These are phyloP conservation scores for Alternaria ethzedia DNA, from an alignment of 2,329 filamentous ascomycete species.

Conservation along the genomic window DNA sequence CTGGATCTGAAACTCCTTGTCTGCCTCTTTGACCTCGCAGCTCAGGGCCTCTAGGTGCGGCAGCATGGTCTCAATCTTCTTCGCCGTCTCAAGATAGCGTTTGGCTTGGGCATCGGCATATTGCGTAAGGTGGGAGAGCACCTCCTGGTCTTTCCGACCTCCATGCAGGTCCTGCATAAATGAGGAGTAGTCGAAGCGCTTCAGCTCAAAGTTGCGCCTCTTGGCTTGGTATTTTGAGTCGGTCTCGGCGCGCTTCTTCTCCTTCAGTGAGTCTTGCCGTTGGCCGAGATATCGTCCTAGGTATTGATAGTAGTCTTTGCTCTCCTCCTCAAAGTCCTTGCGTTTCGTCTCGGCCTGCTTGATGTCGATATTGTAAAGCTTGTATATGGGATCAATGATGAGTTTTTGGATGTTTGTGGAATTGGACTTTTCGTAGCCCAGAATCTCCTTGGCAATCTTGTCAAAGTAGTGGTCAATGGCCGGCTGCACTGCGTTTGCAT, in stretches of 20 bases:
- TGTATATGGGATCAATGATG: conserved; percentile 91
- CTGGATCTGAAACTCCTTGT: conserved; percentile 96
- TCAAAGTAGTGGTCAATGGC: conserved; percentile 98
- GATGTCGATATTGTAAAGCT: conserved; percentile 93
- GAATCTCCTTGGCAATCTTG: conserved; percentile 90
- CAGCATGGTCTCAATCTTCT: conserved; percentile 84
- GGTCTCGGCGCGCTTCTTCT: conserved; percentile 94
- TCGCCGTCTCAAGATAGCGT: conserved; percentile 80
- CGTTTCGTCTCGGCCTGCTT: conserved; percentile 97
- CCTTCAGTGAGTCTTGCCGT: conserved; percentile 91
- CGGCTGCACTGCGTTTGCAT: conserved; percentile 95
- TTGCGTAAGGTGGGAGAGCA: conserved; percentile 90
- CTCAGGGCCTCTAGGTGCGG: conserved; percentile 90
- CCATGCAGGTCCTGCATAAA: conserved; percentile 99
- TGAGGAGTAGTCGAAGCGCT: conserved; percentile 97
- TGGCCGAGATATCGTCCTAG: conserved; percentile 96
- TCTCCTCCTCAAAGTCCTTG: conserved; percentile 98
- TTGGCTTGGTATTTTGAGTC: conserved; percentile 97
- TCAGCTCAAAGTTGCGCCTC: conserved; percentile 92
- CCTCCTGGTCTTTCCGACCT: conserved; percentile 97
- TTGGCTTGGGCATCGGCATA: conserved; percentile 91
- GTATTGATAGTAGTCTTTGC: conserved; percentile 97
- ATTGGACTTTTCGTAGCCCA: conserved; percentile 85
- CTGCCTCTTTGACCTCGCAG: conserved; percentile 86
- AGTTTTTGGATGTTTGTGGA: conserved; percentile 84